These are phyloP conservation scores for Xylariaceae sp. DNA, from an alignment of 2,329 filamentous ascomycete genomes.

Conservation along the genomic window DNA sequence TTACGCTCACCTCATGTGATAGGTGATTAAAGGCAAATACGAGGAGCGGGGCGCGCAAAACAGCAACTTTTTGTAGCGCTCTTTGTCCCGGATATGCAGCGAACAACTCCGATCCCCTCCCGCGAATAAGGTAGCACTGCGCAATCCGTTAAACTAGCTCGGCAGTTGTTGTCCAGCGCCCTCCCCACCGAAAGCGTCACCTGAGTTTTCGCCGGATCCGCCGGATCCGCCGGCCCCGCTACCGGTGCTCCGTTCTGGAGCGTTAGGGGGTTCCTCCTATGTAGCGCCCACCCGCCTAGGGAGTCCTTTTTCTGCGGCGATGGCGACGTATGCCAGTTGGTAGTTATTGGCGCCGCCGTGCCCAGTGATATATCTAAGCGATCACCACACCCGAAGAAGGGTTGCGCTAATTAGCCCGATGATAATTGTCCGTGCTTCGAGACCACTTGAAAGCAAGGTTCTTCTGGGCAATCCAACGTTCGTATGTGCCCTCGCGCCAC, in stretches of 20 bases:
- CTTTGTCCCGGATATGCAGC: too few relatives aligned
- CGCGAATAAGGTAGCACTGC: too few relatives aligned
- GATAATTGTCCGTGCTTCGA: conserved; percentile 17
- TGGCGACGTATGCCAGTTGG: background rate
- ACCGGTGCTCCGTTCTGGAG: background rate
- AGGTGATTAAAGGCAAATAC: too few relatives aligned
- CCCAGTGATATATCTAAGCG: background rate
- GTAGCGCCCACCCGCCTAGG: too few relatives aligned
- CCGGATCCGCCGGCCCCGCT: conserved; percentile 3
- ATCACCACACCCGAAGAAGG: background rate
- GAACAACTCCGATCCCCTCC: too few relatives aligned
- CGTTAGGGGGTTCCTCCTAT: background rate
- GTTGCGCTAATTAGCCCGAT: background rate
- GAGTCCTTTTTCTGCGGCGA: too few relatives aligned
- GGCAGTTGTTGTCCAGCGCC: too few relatives aligned
- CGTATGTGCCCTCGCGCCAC: conserved; percentile 8
- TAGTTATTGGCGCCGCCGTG: background rate
- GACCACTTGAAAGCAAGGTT: background rate
- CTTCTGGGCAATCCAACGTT: conserved; percentile 16
- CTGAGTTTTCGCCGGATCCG: background rate
- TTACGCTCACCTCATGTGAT: too few relatives aligned
- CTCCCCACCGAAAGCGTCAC: too few relatives aligned
- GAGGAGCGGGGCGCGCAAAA: too few relatives aligned
- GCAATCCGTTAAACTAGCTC: too few relatives aligned
- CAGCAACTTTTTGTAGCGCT: too few relatives aligned